A percentile compares a stretch with the other conserved stretches of the same genome.
phyloP scores from a whole-genome alignment of 1,284 basidiomycete species.

The Irpex sp. region DNA sequence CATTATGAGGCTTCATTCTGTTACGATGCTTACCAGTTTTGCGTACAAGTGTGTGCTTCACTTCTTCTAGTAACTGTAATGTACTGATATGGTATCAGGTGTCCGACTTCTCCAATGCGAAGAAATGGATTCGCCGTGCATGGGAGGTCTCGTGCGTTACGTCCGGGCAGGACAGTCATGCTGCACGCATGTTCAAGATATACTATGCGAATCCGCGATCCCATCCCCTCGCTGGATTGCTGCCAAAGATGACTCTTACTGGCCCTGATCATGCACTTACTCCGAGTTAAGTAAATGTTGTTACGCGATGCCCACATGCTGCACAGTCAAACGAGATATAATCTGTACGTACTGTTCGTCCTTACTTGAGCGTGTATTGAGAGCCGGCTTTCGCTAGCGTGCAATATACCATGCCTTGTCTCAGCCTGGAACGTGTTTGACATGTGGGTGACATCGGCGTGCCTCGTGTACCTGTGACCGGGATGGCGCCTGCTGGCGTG shows the following conservation, averaged over 20 bases:
- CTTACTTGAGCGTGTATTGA: not conserved
- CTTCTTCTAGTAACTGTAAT: not conserved
- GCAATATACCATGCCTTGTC: not conserved
- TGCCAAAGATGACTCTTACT: conserved; percentile 14
- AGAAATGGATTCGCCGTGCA: conserved; percentile 21
- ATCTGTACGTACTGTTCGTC: not conserved
- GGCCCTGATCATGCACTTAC: conserved; percentile 14
- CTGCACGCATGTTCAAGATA: conserved; percentile 15
- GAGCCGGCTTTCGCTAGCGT: not conserved
- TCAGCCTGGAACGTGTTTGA: not conserved
- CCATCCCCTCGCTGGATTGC: conserved; percentile 15
- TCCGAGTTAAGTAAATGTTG: not conserved
- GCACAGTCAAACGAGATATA: not conserved
- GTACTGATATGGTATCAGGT: conserved; percentile 11
- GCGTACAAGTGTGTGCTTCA: conserved; percentile 14
- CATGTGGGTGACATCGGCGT: not conserved
- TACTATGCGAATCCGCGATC: conserved; percentile 18
- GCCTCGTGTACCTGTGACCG: not conserved
- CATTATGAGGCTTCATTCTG: conserved; percentile 17
- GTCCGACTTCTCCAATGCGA: conserved; percentile 21
- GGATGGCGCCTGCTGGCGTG: not conserved
- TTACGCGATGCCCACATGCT: not conserved
- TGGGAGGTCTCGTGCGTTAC: conserved; percentile 18
- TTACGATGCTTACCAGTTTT: conserved; percentile 25
- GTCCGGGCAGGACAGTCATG: conserved; percentile 18